Evolutionary conservation across 768 basidiomycete species (phyloP).

Genomic region (Fomitopsis serialis): DNA sequence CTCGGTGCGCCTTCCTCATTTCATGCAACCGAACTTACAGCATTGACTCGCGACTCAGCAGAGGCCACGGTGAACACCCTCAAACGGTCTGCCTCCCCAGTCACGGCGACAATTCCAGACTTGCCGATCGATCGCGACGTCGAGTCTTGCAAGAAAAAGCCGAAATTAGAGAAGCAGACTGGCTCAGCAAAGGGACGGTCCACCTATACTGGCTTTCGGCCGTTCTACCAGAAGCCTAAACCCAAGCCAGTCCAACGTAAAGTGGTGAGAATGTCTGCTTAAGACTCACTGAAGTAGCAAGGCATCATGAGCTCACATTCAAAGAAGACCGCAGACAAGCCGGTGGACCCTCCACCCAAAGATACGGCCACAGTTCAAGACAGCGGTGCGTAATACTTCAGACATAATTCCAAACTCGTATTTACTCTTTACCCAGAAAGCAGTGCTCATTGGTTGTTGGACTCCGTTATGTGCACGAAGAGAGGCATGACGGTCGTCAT

Average conservation of each 20-base stretch:
- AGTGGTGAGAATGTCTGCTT: not conserved
- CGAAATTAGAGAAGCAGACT: not conserved
- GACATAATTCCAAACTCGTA: too few species aligned
- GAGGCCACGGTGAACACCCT: not conserved
- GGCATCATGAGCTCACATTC: too few species aligned
- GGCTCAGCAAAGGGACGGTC: not conserved
- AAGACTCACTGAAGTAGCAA: too few species aligned
- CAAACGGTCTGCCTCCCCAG: not conserved
- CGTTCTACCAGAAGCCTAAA: not conserved
- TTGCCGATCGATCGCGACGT: too few species aligned
- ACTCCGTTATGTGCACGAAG: not conserved
- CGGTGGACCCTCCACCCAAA: too few species aligned
- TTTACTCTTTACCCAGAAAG: not conserved
- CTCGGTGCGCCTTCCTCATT: too few species aligned
- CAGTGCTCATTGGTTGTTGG: conserved; percentile 3
- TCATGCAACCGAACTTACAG: too few species aligned
- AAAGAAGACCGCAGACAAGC: too few species aligned
- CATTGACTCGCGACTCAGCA: not conserved
- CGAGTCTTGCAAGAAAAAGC: not conserved
- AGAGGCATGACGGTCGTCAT: conserved; percentile 6
- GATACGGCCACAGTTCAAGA: too few species aligned
- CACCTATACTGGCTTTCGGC: not conserved
- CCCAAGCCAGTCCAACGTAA: not conserved
- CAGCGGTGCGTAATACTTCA: too few species aligned
- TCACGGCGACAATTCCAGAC: too few species aligned